A percentile compares a stretch with the other conserved stretches of the same genome.
phyloP scores from a whole-genome alignment of 2,329 filamentous ascomycete species.

The Fusarium decemcellulare region DNA sequence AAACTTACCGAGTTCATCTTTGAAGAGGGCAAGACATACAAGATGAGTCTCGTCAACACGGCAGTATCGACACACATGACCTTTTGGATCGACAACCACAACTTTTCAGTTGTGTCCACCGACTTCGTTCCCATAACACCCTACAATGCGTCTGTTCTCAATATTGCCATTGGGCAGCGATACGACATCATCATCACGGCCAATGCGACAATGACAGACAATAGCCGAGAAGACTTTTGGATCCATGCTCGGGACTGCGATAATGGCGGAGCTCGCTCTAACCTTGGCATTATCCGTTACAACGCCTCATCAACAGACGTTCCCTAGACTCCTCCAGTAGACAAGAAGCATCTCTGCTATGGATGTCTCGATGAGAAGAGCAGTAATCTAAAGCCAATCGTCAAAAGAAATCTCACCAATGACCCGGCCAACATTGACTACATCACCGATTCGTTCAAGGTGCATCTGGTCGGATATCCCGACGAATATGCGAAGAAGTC shows the following conservation, averaged over 20 bases:
- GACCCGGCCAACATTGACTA: not conserved
- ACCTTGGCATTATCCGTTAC: constrained; percentile 15
- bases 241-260: constrained; percentile 15
- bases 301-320: not conserved
- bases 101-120: constrained; percentile 65
- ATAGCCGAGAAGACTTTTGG: constrained; percentile 3
- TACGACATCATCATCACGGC: constrained; percentile 63
- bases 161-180: constrained; percentile 56
- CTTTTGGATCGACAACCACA: constrained; percentile 67
- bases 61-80: constrained; percentile 64
- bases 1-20: constrained; percentile 3
- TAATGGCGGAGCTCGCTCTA: not conserved
- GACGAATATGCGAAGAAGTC: constrained; percentile 3
- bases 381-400: not conserved
- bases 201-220: constrained; percentile 28
- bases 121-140: constrained; percentile 69
- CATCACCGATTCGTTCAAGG: constrained; percentile 10
- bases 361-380: constrained; percentile 11
- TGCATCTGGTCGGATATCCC: constrained; percentile 14
- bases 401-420: not conserved
- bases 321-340: constrained; percentile 6
- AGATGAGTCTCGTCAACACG: constrained; percentile 64
- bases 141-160: constrained; percentile 62
- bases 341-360: constrained; percentile 5
- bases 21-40: constrained; percentile 28